A percentile compares a stretch with the other conserved stretches of the same genome.
phyloP scores from a whole-genome alignment of 495 filamentous ascomycete genomes.

The Lasiosphaeria ovina region DNA sequence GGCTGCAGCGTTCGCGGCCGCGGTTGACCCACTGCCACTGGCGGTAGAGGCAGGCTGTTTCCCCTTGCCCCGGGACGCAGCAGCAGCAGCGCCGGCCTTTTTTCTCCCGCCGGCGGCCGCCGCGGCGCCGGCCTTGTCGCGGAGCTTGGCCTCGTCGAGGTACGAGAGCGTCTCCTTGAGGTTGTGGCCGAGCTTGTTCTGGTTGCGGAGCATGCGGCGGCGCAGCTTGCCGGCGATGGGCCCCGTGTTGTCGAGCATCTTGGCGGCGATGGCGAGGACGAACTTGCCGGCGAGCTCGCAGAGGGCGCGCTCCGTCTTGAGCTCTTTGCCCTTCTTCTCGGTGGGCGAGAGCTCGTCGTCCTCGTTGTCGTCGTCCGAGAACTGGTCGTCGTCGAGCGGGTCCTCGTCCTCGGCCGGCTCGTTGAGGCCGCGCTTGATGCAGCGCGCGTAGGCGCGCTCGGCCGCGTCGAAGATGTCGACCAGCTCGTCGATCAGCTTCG shows the following conservation, averaged over 20 bases:
- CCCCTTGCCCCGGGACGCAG: neutral
- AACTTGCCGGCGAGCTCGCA: slow-evolving; percentile 83
- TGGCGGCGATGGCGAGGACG: slow-evolving; percentile 72
- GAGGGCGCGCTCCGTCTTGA: slow-evolving; percentile 75
- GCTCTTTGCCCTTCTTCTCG: slow-evolving; percentile 56
- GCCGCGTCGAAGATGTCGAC: slow-evolving; percentile 68
- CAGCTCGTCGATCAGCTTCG: slow-evolving; percentile 58
- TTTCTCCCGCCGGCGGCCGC: slow-evolving; percentile 15
- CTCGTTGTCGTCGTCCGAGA: slow-evolving; percentile 57
- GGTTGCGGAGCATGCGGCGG: slow-evolving; percentile 65
- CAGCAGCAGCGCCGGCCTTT: slow-evolving; percentile 11
- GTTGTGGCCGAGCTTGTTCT: slow-evolving; percentile 64
- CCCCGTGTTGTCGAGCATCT: slow-evolving; percentile 64
- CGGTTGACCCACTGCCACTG: neutral
- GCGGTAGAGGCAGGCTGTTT: neutral
- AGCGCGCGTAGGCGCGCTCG: slow-evolving; percentile 74
- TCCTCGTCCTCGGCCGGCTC: slow-evolving; percentile 65
- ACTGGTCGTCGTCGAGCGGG: slow-evolving; percentile 48
- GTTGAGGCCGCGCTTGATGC: slow-evolving; percentile 62
- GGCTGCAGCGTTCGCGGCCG: neutral
- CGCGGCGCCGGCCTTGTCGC: slow-evolving; percentile 14
- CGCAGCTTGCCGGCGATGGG: slow-evolving; percentile 58
- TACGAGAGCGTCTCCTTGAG: slow-evolving; percentile 74
- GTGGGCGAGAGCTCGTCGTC: slow-evolving; percentile 53
- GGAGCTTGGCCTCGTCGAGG: slow-evolving; percentile 60